phyloP scores from a whole-genome alignment of 345 rosid species.

The Boechera divaricarpa region DNA sequence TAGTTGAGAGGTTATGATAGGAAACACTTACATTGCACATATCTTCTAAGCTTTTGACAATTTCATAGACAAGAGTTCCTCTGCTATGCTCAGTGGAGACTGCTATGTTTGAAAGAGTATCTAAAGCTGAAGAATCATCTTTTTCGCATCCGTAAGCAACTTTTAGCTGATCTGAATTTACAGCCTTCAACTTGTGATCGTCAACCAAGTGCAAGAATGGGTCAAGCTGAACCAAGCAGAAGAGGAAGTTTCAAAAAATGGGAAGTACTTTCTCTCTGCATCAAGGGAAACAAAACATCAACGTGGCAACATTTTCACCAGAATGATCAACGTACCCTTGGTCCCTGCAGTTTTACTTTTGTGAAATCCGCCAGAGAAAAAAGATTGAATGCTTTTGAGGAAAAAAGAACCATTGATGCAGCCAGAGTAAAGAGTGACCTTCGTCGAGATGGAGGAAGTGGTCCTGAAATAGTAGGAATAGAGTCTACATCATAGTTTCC shows the following conservation, averaged over 20 bases:
- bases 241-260: constrained; percentile 20
- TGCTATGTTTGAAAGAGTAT: constrained; percentile 62
- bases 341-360: constrained; percentile 62
- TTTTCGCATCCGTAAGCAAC: constrained; percentile 69
- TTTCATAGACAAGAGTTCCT: constrained; percentile 69
- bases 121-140: constrained; percentile 68
- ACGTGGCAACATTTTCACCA: constrained; percentile 20
- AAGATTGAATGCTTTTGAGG: constrained; percentile 75
- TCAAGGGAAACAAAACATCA: constrained; percentile 17
- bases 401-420: constrained; percentile 85
- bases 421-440: constrained; percentile 88
- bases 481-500: constrained; percentile 17
- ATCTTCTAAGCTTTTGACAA: constrained; percentile 67
- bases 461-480: constrained; percentile 56
- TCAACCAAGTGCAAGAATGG: constrained; percentile 80
- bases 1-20: constrained; percentile 22
- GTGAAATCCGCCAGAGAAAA: constrained; percentile 59
- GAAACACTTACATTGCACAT: constrained; percentile 61
- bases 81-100: constrained; percentile 61
- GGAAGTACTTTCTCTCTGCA: not conserved
- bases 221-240: constrained; percentile 66
- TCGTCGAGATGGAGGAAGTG: constrained; percentile 76
- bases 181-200: constrained; percentile 76
- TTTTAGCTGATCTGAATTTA: constrained; percentile 47
- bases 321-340: constrained; percentile 54